A percentile compares a stretch with the other conserved stretches of the same genome.
Conservation (phyloP, 331 rosid species). For the Cydonia oblonga region DNA sequence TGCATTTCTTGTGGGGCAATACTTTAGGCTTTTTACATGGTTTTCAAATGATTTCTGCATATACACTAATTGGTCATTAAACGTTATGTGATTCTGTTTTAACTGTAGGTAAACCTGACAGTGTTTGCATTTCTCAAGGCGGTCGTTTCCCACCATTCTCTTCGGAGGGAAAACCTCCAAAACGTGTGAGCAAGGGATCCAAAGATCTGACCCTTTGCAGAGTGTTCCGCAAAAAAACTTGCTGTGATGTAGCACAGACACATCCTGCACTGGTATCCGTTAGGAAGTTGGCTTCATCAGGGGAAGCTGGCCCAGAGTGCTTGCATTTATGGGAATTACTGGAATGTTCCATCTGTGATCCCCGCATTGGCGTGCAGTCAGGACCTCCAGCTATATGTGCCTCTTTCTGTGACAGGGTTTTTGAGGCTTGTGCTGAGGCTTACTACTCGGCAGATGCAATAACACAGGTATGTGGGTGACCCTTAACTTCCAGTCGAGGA, state of each 20-base stretch:
- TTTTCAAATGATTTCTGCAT: too few species aligned
- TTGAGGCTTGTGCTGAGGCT: conserved; percentile 67
- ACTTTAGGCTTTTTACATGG: too few species aligned
- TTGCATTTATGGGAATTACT: conserved; percentile 87
- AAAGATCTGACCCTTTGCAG: conserved; percentile 84
- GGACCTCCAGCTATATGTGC: conserved; percentile 81
- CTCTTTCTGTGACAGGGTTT: conserved; percentile 70
- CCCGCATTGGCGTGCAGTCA: conserved; percentile 54
- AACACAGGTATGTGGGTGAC: conserved; percentile 46
- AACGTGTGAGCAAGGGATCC: conserved; percentile 41
- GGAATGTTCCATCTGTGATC: conserved; percentile 92
- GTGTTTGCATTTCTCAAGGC: conserved; percentile 79
- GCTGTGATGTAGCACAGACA: conserved; percentile 76
- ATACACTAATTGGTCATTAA: too few species aligned
- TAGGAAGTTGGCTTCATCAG: conserved; percentile 72
- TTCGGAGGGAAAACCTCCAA: conserved; percentile 66
- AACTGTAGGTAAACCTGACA: conserved; percentile 42
- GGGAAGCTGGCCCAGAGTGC: conserved; percentile 79
- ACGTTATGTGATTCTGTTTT: background rate
- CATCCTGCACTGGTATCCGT: conserved; percentile 65
- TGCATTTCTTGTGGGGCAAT: background rate
- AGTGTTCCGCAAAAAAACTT: conserved; percentile 65
- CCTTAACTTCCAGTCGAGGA: background rate
- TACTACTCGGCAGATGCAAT: conserved; percentile 81
- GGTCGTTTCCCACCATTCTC: conserved; percentile 74